Evolutionary conservation across 2,329 filamentous ascomycete genomes (phyloP).

Genomic region (Colletotrichum camelliae): DNA sequence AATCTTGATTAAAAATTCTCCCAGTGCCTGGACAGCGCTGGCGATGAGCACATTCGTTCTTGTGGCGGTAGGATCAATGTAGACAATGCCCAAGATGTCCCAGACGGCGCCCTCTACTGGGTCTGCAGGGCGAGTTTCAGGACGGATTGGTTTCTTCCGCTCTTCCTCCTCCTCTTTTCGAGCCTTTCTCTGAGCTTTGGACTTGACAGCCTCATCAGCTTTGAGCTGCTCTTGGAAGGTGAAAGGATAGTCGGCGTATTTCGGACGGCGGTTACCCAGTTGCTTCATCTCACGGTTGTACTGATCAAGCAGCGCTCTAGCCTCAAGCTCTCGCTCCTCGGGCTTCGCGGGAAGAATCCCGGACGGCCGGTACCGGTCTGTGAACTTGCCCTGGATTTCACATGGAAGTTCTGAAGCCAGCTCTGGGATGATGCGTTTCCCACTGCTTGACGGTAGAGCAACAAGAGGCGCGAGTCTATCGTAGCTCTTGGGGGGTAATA

Average conservation of each 20-base stretch:
- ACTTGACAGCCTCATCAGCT: constrained; percentile 49
- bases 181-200: constrained; percentile 52
- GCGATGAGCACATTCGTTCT: constrained; percentile 47
- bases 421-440: constrained; percentile 43
- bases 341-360: constrained; percentile 40
- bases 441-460: constrained; percentile 43
- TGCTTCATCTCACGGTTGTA: constrained; percentile 47
- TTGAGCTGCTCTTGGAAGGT: constrained; percentile 51
- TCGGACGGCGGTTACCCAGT: constrained; percentile 47
- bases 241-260: constrained; percentile 50
- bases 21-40: constrained; percentile 54
- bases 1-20: constrained; percentile 54
- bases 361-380: constrained; percentile 44
- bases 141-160: constrained; percentile 46
- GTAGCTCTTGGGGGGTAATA: constrained; percentile 49
- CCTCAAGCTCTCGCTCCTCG: constrained; percentile 46
- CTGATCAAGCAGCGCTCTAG: constrained; percentile 42
- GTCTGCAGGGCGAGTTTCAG: constrained; percentile 48
- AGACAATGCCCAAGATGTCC: constrained; percentile 57
- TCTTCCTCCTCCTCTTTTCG: constrained; percentile 47
- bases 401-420: constrained; percentile 44
- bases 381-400: constrained; percentile 49
- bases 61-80: constrained; percentile 47
- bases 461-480: constrained; percentile 50
- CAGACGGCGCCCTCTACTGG: constrained; percentile 54